phyloP scores from a whole-genome alignment of 495 filamentous ascomycete species.

The Pseudevernia furfuracea region DNA sequence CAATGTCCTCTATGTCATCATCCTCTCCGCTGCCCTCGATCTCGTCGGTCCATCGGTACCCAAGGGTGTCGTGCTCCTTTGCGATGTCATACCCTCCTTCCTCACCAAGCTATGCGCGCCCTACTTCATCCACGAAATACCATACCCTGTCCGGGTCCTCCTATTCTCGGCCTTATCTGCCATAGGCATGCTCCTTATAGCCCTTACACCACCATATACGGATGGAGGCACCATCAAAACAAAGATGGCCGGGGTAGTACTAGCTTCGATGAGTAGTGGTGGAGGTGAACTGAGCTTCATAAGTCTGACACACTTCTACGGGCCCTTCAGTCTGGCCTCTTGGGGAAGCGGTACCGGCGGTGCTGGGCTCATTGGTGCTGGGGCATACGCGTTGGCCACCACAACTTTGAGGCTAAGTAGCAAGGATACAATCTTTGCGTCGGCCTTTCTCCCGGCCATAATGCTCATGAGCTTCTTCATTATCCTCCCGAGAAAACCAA shows the following conservation, averaged over 20 bases:
- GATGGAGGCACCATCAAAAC: conserved; percentile 54
- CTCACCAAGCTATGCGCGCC: conserved; percentile 79
- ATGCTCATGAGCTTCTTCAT: conserved; percentile 84
- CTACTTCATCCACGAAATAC: conserved; percentile 83
- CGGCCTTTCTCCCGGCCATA: conserved; percentile 66
- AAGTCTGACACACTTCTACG: conserved; percentile 87
- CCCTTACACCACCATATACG: conserved; percentile 57
- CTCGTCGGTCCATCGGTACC: conserved; percentile 79
- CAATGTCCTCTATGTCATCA: conserved; percentile 95
- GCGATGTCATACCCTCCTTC: conserved; percentile 85
- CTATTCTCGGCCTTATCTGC: conserved; percentile 64
- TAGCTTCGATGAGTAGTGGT: conserved; percentile 77
- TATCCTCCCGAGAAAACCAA: conserved; percentile 58
- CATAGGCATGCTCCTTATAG: conserved; percentile 81
- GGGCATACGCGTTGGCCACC: conserved; percentile 76
- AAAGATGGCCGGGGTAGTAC: conserved; percentile 75
- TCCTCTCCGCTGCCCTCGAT: conserved; percentile 91
- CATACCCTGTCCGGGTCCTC: conserved; percentile 68
- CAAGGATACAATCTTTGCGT: conserved; percentile 60
- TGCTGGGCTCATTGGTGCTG: conserved; percentile 79
- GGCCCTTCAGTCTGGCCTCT: conserved; percentile 77
- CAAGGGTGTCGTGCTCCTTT: conserved; percentile 86
- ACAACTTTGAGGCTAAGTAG: conserved; percentile 67
- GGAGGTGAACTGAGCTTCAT: conserved; percentile 85
- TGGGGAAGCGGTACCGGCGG: conserved; percentile 93